These are phyloP conservation scores for Tremellales sp. DNA, from an alignment of 1,284 basidiomycete genomes.

Conservation along the genomic window DNA sequence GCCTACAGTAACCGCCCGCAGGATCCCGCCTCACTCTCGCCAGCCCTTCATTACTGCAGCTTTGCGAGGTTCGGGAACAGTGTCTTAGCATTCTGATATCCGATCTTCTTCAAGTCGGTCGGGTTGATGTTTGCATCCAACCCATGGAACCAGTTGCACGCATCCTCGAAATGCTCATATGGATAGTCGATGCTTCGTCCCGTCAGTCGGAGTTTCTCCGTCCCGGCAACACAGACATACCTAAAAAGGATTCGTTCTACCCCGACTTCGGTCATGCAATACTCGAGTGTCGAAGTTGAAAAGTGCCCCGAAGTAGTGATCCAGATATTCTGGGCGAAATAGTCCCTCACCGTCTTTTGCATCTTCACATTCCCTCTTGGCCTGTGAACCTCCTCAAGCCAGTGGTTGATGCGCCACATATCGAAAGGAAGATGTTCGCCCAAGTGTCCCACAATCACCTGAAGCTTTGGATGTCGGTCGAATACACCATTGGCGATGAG, in stretches of 20 bases:
- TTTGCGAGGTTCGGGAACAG: too few relatives aligned
- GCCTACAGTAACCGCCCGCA: too few relatives aligned
- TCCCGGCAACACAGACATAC: conserved; percentile 29
- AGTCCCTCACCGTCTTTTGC: too few relatives aligned
- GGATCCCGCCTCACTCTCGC: too few relatives aligned
- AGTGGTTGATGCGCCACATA: conserved; percentile 44
- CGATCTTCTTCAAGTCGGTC: conserved; percentile 23
- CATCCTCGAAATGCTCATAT: conserved; percentile 41
- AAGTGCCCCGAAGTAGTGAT: too few relatives aligned
- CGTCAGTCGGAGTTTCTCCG: conserved; percentile 43
- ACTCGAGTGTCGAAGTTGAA: too few relatives aligned
- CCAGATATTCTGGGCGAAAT: too few relatives aligned
- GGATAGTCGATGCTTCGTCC: conserved; percentile 47
- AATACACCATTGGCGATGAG: conserved; percentile 46
- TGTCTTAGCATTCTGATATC: conserved; percentile 20
- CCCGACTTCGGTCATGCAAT: too few relatives aligned
- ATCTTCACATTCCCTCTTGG: conserved; percentile 38
- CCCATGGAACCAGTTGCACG: conserved; percentile 42
- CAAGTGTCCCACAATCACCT: conserved; percentile 45
- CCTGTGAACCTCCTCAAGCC: conserved; percentile 40
- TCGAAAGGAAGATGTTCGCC: conserved; percentile 44
- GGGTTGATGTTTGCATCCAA: too few relatives aligned
- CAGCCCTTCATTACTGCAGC: too few relatives aligned
- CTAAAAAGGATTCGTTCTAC: too few relatives aligned
- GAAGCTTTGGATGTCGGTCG: conserved; percentile 45